Evolutionary conservation across 176 grass and related monocot genomes (phyloP).

Genomic region (Lolium perenne): DNA sequence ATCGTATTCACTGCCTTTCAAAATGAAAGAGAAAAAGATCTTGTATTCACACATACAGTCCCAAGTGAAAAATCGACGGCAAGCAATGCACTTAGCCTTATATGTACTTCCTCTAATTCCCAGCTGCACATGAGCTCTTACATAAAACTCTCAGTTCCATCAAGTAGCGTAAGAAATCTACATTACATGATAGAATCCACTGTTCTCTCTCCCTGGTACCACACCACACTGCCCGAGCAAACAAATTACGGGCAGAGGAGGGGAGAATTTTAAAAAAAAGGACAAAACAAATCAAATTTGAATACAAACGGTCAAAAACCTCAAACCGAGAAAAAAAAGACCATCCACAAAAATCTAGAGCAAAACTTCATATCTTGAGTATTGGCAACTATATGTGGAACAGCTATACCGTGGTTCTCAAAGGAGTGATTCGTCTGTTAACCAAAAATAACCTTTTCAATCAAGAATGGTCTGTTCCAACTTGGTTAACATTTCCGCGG

Average conservation of each 20-base stretch:
- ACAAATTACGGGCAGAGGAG: constrained; percentile 36
- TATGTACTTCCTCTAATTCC: constrained; percentile 25
- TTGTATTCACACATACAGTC: neutral
- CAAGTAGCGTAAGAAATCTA: constrained; percentile 5
- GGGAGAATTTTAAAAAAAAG: constrained; percentile 9
- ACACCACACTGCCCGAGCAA: constrained; percentile 26
- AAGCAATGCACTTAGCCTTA: neutral
- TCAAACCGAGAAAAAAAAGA: constrained; percentile 20
- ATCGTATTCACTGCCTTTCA: neutral
- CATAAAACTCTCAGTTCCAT: constrained; percentile 20
- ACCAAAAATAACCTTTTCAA: constrained; percentile 16
- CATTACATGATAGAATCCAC: constrained; percentile 21
- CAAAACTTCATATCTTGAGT: constrained; percentile 56
- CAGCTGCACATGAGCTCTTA: constrained; percentile 34
- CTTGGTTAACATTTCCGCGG: constrained; percentile 32
- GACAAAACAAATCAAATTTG: constrained; percentile 30
- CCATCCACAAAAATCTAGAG: constrained; percentile 54
- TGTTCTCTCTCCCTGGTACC: constrained; percentile 29
- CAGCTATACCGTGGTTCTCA: constrained; percentile 5
- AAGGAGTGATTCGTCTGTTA: neutral
- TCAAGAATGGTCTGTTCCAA: neutral
- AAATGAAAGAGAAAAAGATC: neutral
- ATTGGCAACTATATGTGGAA: constrained; percentile 50
- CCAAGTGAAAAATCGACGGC: neutral
- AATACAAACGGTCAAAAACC: constrained; percentile 44